Evolutionary conservation across 177 flowering plant genomes (phyloP).

Genomic region (Tripterygium wilfordii): DNA sequence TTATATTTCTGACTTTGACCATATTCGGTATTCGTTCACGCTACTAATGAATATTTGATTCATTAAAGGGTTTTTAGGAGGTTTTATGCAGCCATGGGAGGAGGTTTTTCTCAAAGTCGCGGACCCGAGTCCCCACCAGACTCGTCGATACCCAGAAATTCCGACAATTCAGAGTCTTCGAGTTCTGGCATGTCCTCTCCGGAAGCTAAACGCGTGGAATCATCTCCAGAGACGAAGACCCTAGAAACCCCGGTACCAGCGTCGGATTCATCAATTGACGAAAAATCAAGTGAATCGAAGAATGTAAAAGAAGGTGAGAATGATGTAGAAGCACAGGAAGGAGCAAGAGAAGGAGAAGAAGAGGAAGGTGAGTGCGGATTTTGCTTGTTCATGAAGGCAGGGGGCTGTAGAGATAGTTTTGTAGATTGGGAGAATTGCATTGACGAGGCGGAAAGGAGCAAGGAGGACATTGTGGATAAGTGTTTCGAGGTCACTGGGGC

Average conservation of each 20-base stretch:
- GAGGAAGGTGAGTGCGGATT: constrained; percentile 83
- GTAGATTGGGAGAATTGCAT: constrained; percentile 72
- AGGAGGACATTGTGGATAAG: constrained; percentile 64
- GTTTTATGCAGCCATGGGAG: constrained; percentile 6
- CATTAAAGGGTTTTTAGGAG: constrained; percentile 13
- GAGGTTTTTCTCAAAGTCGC: background rate
- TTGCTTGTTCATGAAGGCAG: constrained; percentile 86
- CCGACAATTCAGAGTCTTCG: background rate
- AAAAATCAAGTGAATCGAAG: background rate
- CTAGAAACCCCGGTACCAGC: background rate
- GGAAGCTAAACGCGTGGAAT: constrained; percentile 6
- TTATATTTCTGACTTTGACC: too few species aligned
- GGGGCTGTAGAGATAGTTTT: constrained; percentile 70
- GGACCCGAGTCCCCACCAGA: background rate
- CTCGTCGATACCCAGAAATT: background rate
- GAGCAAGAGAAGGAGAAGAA: constrained; percentile 19
- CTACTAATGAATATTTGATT: too few species aligned
- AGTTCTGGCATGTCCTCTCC: constrained; percentile 1
- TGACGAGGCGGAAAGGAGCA: constrained; percentile 55
- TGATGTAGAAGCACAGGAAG: constrained; percentile 4
- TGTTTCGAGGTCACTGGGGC: constrained; percentile 49
- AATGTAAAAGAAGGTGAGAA: background rate
- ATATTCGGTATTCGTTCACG: too few species aligned
- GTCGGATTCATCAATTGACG: constrained; percentile 1
- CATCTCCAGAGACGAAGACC: background rate